Base-by-base conservation (phyloP, 768 basidiomycete genomes). In the Kwoniella mangroviensis region DNA sequence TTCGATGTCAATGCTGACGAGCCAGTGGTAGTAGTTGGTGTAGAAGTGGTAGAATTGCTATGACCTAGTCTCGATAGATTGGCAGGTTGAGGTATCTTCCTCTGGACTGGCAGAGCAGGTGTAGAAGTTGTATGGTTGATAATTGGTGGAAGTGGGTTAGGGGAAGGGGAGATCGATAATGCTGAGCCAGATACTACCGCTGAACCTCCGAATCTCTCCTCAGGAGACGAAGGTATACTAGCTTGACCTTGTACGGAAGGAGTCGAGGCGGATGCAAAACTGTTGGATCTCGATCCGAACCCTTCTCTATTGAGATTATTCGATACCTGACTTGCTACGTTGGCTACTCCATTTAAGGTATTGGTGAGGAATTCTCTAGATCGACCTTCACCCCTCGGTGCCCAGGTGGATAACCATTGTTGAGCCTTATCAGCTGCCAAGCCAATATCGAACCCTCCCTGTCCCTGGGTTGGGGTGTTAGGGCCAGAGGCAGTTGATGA, bases 361-460 rank as follows among this genome's bases (percentile, higher is more conserved):
- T 73, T 74, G 6, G 49, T 54, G 2, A 80, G 53, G 56, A 77
- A 80, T 34, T 77, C 76, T 49, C 76, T 55, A 22, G 71, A 69
- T 58, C 79, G 51, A 26, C 76, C 76, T 75, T 80, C 79, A 15
- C 79, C 79, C 34, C 71, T 70, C 12, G 79, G 79, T 24, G 79
- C 76, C 79, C 79, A 80, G 41, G 69, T 73, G 12, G 73, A 74
- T 41, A 78, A 63, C 79, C 79, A 80, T 62, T 75, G 73, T 43
- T 72, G 70, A 9, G 76, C 77, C 26, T 72, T 70, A 53, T 73
- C 73, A 26, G 73, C 76, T 4, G 76, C 76, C n/a, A 60, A 43
- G 2, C 63, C 68, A 41, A 73, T 73, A 40, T 75, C 69, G 24
- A 71, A 69, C 22, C 55, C 60, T 40, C 19, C 53, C 45, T 41